A percentile compares a stretch with the other conserved stretches of the same genome.
Evolutionary conservation across 176 grass and related monocot species (phyloP).

Genomic region (Aegilops longissima): DNA sequence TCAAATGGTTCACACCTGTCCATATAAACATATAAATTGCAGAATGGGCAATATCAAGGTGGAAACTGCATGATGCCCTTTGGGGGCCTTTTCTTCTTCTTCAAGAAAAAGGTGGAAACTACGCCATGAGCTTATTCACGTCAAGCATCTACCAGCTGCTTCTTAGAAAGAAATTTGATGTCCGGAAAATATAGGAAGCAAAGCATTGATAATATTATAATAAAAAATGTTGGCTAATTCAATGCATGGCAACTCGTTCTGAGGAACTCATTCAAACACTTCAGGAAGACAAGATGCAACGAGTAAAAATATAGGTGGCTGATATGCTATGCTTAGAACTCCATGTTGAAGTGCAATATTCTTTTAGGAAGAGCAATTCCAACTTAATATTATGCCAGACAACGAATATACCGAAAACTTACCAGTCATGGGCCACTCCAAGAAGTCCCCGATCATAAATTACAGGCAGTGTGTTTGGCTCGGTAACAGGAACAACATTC

Average conservation of each 20-base stretch:
- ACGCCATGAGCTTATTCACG: neutral
- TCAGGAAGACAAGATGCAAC: neutral
- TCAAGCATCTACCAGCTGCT: neutral
- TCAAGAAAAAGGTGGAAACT: too few species aligned
- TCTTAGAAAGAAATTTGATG: neutral
- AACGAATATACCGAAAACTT: constrained; percentile 20
- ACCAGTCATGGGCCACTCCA: constrained; percentile 96
- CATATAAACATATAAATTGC: constrained; percentile 6
- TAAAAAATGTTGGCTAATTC: neutral
- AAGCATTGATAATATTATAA: neutral
- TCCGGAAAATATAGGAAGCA: neutral
- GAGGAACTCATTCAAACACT: neutral
- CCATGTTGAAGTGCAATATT: neutral
- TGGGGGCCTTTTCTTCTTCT: too few species aligned
- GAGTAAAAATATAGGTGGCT: neutral
- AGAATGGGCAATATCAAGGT: constrained; percentile 21
- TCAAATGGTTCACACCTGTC: constrained; percentile 95
- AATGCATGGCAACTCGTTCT: neutral
- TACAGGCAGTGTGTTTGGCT: constrained; percentile 80
- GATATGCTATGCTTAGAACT: constrained; percentile 9
- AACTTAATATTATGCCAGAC: constrained; percentile 20
- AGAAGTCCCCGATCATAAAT: constrained; percentile 96
- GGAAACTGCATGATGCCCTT: neutral
- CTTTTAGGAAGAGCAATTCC: constrained; percentile 7
- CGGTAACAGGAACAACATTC: constrained; percentile 85